Conservation (phyloP, 2,329 filamentous ascomycete genomes). For the Penicillium sp. region DNA sequence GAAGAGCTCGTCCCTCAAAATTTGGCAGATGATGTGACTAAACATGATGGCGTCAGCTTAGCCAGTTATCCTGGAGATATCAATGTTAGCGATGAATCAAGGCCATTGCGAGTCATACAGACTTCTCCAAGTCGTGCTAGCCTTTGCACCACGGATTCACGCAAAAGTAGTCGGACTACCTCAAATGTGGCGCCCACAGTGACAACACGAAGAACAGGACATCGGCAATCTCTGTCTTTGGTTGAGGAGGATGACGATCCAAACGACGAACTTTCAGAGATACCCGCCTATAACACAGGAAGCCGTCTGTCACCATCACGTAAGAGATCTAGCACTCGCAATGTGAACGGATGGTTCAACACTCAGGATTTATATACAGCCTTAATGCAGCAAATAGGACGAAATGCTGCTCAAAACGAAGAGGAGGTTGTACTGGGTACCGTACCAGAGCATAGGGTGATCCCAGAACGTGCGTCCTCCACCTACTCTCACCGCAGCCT, state of each 20-base stretch:
- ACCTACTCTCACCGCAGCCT: constrained; percentile 23
- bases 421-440: constrained; percentile 29
- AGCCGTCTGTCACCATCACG: constrained; percentile 16
- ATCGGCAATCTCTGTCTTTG: constrained; percentile 42
- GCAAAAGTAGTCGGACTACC: constrained; percentile 52
- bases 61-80: not conserved
- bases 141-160: constrained; percentile 39
- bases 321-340: constrained; percentile 11
- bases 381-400: constrained; percentile 42
- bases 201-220: constrained; percentile 30
- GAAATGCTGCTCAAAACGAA: constrained; percentile 16
- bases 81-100: not conserved
- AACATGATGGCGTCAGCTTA: not conserved
- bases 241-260: constrained; percentile 44
- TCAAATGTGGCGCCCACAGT: constrained; percentile 47
- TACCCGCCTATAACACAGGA: not conserved
- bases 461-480: constrained; percentile 32
- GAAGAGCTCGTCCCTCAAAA: not conserved
- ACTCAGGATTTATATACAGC: constrained; percentile 46
- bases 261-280: constrained; percentile 13
- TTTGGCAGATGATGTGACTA: not conserved
- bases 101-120: constrained; percentile 17
- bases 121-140: constrained; percentile 34
- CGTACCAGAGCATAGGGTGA: constrained; percentile 31
- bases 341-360: constrained; percentile 30